A percentile compares a stretch with the other conserved stretches of the same genome.
Conservation (phyloP, 1,139 yeast genomes). For the Candida sanyaensis region DNA sequence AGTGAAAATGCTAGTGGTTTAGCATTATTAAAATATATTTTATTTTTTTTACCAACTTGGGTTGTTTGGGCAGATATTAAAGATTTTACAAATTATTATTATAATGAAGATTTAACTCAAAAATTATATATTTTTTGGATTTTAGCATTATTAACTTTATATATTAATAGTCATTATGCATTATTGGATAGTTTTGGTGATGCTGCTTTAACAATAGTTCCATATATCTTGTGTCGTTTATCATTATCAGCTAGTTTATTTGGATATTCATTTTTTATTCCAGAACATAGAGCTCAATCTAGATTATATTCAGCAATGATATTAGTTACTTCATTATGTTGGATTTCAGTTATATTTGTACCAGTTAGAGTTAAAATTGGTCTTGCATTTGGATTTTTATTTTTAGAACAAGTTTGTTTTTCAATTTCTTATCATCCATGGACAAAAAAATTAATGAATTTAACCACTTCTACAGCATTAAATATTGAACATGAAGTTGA, state of each 20-base stretch:
- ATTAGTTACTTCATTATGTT: slow-evolving; percentile 33
- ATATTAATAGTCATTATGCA: slow-evolving; percentile 51
- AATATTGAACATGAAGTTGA: slow-evolving; percentile 72
- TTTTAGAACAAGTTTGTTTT: slow-evolving; percentile 42
- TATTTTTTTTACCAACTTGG: slow-evolving; percentile 60
- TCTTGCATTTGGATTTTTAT: slow-evolving; percentile 41
- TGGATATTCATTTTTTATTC: slow-evolving; percentile 51
- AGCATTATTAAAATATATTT: slow-evolving; percentile 48
- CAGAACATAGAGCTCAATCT: slow-evolving; percentile 57
- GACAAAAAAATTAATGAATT: slow-evolving; percentile 40
- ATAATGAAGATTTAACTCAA: slow-evolving; percentile 62
- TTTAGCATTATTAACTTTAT: slow-evolving; percentile 50
- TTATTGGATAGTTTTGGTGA: slow-evolving; percentile 34
- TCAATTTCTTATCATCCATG: slow-evolving; percentile 46
- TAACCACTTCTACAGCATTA: slow-evolving; percentile 57
- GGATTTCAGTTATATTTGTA: slow-evolving; percentile 54
- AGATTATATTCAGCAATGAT: slow-evolving; percentile 39
- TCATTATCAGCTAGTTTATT: slow-evolving; percentile 36
- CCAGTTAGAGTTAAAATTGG: slow-evolving; percentile 49
- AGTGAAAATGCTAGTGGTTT: slow-evolving; percentile 52
- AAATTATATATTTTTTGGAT: slow-evolving; percentile 57
- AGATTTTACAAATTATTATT: slow-evolving; percentile 66
- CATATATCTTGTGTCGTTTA: slow-evolving; percentile 49
- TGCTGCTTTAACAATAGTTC: slow-evolving; percentile 47
- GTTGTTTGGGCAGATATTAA: slow-evolving; percentile 66